Evolutionary conservation across 2,329 filamentous ascomycete genomes (phyloP).

Genomic region (Thielaviopsis musarum): DNA sequence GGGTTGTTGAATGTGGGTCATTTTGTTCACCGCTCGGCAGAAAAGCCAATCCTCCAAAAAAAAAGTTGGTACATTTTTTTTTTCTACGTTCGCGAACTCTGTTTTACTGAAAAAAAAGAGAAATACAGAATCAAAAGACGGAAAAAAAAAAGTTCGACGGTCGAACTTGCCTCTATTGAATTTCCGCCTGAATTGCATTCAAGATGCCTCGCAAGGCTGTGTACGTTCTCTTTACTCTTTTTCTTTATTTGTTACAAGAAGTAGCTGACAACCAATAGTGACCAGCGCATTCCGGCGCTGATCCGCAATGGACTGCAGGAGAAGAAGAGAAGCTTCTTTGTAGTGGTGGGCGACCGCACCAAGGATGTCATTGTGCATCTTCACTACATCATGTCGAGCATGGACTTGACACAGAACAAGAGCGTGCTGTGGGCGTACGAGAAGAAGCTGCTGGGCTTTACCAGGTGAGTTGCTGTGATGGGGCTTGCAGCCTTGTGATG

Average conservation of each 20-base stretch:
- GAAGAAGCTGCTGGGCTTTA: conserved; percentile 89
- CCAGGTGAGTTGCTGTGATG: conserved; percentile 33
- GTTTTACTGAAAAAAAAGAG: neutral
- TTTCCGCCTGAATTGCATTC: conserved; percentile 6
- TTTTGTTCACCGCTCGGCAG: conserved; percentile 23
- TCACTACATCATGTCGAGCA: conserved; percentile 81
- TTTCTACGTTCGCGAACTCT: neutral
- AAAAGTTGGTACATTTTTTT: conserved; percentile 22
- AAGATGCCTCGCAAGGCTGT: conserved; percentile 44
- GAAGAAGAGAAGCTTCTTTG: conserved; percentile 96
- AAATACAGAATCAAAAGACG: conserved; percentile 3
- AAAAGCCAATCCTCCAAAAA: conserved; percentile 18
- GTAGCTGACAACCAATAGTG: conserved; percentile 29
- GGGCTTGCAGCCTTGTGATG: no score
- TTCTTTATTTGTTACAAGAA: neutral
- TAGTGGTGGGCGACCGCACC: conserved; percentile 81
- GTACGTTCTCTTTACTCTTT: conserved; percentile 19
- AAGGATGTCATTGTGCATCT: conserved; percentile 93
- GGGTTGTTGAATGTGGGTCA: neutral
- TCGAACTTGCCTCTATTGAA: neutral
- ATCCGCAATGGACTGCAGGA: conserved; percentile 85
- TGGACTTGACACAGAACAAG: conserved; percentile 79
- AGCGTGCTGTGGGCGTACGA: conserved; percentile 98
- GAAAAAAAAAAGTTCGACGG: neutral
- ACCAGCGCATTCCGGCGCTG: conserved; percentile 78